Evolutionary conservation across 257 asterid genomes (phyloP), one percentile per base, ranked within the genome.

Genomic region (Solanum lignicaule): DNA sequence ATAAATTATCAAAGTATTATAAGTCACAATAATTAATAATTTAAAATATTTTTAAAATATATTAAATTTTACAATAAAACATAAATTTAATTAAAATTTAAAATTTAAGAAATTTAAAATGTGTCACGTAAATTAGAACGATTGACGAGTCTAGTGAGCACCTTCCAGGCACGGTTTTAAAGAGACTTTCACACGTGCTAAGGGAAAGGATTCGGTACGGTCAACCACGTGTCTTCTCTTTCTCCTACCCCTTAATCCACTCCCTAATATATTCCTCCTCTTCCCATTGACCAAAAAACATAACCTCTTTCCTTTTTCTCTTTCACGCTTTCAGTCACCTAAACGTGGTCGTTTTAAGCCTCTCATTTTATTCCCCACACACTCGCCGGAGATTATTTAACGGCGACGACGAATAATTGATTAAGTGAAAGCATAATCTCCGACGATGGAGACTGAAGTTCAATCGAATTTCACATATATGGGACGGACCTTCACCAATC

Each of bases 151-250:
- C 10, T 7, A 58, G 87, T 85, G 86, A 60, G 92, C 90, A 93
- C 87, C 89, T 89, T 91, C 92, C 43, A 69, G 87, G 93, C 97
- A 93, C 97, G 97, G 95, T 92, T 92, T 86, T 87, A 91, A 91
- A 90, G 94, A 88, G 89, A 91, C 93, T 86, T 86, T 90, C 94
- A 89, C 98, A 94, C 97, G 98, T 92, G 93, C 92, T 87, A 88
- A 83, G 89, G 29, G 90, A 86, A 91, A 87, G 89, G 95, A 92
- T 94, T 89, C 92, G 88, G 91, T 88, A 90, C 91, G 91, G 91
- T 81, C 78, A 68, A 86, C 94, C 97, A 96, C 98, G 97, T 96
- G 98, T 91, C 90, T 83, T 10, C 85, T 73, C 90, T 9, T 38
- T 32, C 86, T 87, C 78, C 88, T 7, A 78, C 83, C 18, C 73